Conservation (phyloP, 257 asterid species). For the Cynanchum wilfordii region DNA sequence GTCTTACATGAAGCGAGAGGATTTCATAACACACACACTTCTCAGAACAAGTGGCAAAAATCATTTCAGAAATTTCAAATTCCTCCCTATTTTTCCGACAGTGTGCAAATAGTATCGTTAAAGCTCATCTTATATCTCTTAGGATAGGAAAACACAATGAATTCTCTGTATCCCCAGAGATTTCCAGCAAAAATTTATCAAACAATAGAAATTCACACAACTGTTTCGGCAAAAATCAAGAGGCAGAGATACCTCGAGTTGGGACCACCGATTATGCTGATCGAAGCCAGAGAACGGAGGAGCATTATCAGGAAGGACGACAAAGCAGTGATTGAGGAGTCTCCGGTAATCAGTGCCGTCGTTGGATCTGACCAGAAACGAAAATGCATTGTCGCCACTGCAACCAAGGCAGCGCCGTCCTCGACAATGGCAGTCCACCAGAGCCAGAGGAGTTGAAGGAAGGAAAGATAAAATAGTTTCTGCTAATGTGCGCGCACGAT, state of each 20-base stretch:
- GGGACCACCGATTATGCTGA: conserved; percentile 55
- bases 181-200: conserved; percentile 33
- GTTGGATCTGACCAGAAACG: conserved; percentile 41
- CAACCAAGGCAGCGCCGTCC: conserved; percentile 61
- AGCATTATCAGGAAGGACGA: conserved; percentile 53
- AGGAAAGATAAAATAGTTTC: conserved; percentile 51
- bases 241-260: conserved; percentile 39
- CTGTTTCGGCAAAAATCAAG: conserved; percentile 17
- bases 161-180: neutral
- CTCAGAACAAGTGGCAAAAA: neutral
- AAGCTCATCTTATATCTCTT: neutral
- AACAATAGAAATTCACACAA: neutral
- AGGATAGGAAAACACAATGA: neutral
- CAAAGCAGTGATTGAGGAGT: conserved; percentile 52
- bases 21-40: neutral
- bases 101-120: neutral
- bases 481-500: conserved; percentile 65
- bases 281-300: conserved; percentile 42
- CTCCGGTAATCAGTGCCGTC: conserved; percentile 62
- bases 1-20: neutral
- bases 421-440: conserved; percentile 44
- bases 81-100: neutral
- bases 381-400: conserved; percentile 38
- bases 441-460: conserved; percentile 30
- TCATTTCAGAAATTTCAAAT: neutral